A percentile compares a stretch with the other conserved stretches of the same genome.
Conservation (phyloP, 2,329 filamentous ascomycete species). For the Ceratocystis destructans region DNA sequence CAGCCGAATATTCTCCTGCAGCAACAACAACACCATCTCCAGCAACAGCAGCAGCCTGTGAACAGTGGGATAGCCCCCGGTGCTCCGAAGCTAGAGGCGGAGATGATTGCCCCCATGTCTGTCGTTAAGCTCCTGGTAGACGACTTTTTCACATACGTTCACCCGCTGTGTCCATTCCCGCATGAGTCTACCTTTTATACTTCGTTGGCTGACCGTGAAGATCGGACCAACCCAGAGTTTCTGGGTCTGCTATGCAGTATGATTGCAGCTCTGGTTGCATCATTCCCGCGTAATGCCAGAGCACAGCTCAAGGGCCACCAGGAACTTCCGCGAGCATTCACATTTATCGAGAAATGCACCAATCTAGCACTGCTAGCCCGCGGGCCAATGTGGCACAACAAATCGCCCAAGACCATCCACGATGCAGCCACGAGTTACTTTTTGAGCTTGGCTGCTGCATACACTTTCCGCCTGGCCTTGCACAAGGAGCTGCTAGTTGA, state of each 20-base stretch:
- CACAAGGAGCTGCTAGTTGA: constrained; percentile 61
- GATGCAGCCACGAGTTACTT: constrained; percentile 64
- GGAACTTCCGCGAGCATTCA: constrained; percentile 54
- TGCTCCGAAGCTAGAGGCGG: constrained; percentile 37
- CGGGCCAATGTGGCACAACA: constrained; percentile 39
- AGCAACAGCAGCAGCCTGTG: neutral
- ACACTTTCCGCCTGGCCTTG: constrained; percentile 54
- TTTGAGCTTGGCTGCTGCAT: constrained; percentile 50
- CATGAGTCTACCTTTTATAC: constrained; percentile 65
- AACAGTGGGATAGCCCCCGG: constrained; percentile 2
- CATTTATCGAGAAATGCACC: constrained; percentile 57
- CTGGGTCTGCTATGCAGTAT: constrained; percentile 60
- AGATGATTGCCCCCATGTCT: constrained; percentile 56
- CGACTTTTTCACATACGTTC: constrained; percentile 73
- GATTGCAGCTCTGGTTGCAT: constrained; percentile 59
- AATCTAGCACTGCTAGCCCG: constrained; percentile 54
- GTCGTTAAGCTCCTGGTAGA: constrained; percentile 58
- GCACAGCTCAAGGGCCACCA: constrained; percentile 54
- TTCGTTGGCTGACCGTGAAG: constrained; percentile 52
- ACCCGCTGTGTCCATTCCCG: constrained; percentile 62
- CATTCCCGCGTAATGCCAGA: constrained; percentile 58
- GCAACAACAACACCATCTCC: neutral
- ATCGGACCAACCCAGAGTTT: constrained; percentile 52
- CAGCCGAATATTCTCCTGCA: neutral
- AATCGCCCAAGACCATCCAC: constrained; percentile 36